Conservation (phyloP, 805 yeast genomes). For the Ogataea allantospora region DNA sequence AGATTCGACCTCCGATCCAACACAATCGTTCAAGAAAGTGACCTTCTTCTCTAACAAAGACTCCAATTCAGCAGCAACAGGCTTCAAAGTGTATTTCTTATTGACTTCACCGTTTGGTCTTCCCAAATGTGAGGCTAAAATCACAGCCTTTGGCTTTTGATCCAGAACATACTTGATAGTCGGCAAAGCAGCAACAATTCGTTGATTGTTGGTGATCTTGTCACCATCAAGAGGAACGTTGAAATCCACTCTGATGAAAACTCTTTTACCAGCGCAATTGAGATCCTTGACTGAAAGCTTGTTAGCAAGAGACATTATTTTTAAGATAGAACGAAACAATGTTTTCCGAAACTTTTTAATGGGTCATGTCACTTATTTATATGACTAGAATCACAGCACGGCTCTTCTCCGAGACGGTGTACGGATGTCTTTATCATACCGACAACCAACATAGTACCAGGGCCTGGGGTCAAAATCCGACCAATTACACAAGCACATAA, state of each 20-base stretch:
- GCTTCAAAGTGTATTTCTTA: constrained; percentile 87
- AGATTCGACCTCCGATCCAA: constrained; percentile 84
- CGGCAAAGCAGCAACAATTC: constrained; percentile 99
- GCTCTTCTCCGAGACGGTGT: constrained; percentile 14
- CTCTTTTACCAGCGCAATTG: constrained; percentile 85
- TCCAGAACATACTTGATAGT: constrained; percentile 94
- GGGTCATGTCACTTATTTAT: constrained; percentile 9
- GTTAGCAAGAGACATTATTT: constrained; percentile 82
- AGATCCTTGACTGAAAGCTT: constrained; percentile 93
- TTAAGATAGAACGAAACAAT: constrained; percentile 3
- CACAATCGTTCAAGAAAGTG: constrained; percentile 84
- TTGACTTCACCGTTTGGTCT: constrained; percentile 95
- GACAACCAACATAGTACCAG: not conserved
- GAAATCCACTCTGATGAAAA: constrained; percentile 97
- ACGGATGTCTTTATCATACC: constrained; percentile 3
- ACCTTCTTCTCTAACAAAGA: constrained; percentile 73
- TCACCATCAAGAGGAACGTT: constrained; percentile 94
- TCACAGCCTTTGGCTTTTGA: constrained; percentile 85
- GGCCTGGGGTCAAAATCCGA: too few species aligned
- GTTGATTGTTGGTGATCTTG: constrained; percentile 98
- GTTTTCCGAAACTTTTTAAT: constrained; percentile 7
- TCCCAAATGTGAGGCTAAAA: constrained; percentile 96
- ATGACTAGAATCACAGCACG: constrained; percentile 3
- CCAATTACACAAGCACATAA: too few species aligned
- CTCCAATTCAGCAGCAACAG: constrained; percentile 88